These are phyloP conservation scores for Penicillium riverlandense DNA, from an alignment of 495 filamentous ascomycete genomes.

Conservation along the genomic window DNA sequence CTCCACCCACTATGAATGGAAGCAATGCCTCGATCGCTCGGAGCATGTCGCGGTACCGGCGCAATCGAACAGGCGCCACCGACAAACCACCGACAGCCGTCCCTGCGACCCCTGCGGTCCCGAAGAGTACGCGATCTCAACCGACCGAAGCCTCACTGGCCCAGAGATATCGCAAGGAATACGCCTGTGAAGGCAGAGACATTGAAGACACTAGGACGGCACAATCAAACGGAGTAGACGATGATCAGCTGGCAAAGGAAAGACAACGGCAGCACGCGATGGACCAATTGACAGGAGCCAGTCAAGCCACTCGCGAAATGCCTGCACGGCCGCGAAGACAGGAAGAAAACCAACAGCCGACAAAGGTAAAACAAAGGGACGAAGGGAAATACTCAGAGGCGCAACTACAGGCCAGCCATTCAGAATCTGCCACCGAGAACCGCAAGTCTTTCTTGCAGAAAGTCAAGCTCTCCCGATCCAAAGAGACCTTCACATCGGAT, in stretches of 20 bases:
- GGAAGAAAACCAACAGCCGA: slow-evolving; percentile 6
- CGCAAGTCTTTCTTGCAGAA: slow-evolving; percentile 21
- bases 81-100: slow-evolving; percentile 10
- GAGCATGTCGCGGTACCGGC: slow-evolving; percentile 55
- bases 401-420: too few relatives aligned
- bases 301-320: slow-evolving; percentile 11
- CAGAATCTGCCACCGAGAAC: background rate
- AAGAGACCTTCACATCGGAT: slow-evolving; percentile 5
- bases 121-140: slow-evolving; percentile 10
- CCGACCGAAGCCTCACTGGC: background rate
- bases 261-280: slow-evolving; percentile 28
- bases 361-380: background rate
- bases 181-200: too few relatives aligned
- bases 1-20: too few relatives aligned
- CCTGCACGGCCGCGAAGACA: slow-evolving; percentile 5
- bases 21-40: slow-evolving; percentile 32
- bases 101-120: slow-evolving; percentile 19
- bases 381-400: too few relatives aligned
- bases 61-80: slow-evolving; percentile 23
- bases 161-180: background rate
- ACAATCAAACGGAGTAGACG: slow-evolving; percentile 11
- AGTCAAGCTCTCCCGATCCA: slow-evolving; percentile 15
- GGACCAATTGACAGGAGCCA: slow-evolving; percentile 27
- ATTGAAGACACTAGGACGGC: slow-evolving; percentile 1
- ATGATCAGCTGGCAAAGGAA: slow-evolving; percentile 39